Conservation (phyloP, 805 yeast genomes). For the Suhomyces kilbournensis region DNA sequence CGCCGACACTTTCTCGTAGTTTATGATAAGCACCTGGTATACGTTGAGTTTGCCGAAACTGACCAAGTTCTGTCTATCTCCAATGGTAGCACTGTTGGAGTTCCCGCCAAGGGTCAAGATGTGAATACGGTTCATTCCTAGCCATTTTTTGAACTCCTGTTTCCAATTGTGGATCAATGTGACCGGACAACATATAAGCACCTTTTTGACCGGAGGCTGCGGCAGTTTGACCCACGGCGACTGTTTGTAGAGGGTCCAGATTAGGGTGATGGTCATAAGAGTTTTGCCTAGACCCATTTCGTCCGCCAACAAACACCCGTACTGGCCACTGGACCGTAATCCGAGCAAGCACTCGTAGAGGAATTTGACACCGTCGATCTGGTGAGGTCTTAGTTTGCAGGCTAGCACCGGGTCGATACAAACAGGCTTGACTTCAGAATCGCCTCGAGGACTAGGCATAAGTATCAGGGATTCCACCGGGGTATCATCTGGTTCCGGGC, state of each 20-base stretch:
- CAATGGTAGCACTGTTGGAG: constrained; percentile 45
- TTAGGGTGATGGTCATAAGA: constrained; percentile 73
- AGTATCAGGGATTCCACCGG: not conserved
- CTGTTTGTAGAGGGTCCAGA: constrained; percentile 80
- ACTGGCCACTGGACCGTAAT: constrained; percentile 42
- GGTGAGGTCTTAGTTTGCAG: constrained; percentile 71
- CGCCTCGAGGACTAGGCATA: constrained; percentile 9
- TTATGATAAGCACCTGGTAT: constrained; percentile 79
- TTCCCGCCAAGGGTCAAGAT: constrained; percentile 58
- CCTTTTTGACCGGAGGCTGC: constrained; percentile 49
- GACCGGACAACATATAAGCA: constrained; percentile 86
- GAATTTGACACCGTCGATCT: constrained; percentile 77
- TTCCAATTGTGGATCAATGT: constrained; percentile 87
- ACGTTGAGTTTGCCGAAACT: constrained; percentile 66
- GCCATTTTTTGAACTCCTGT: constrained; percentile 86
- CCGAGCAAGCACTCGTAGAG: constrained; percentile 84
- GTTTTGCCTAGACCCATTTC: constrained; percentile 96
- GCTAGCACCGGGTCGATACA: constrained; percentile 56
- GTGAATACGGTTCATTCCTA: constrained; percentile 61
- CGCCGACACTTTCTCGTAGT: constrained; percentile 76
- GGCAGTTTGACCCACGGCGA: constrained; percentile 38
- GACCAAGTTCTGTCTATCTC: constrained; percentile 54
- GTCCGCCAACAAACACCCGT: constrained; percentile 87
- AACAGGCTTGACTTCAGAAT: not conserved
- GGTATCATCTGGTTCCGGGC: not conserved